Evolutionary conservation across 192 early-diverging fungal species (phyloP).

Genomic region (Rhizophagus prolifer): DNA sequence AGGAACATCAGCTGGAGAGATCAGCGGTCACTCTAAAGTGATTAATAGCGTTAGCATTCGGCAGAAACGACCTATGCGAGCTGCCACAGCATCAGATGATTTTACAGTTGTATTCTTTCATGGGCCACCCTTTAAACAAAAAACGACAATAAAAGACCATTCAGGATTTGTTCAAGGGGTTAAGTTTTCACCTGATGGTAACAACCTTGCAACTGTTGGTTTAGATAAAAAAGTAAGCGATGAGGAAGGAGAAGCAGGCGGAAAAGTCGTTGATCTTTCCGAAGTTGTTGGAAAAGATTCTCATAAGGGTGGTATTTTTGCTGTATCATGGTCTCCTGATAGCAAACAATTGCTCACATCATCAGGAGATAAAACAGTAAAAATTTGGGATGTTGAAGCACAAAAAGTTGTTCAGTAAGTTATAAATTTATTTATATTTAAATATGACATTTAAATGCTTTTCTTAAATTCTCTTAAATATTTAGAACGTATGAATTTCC

Average conservation of each 20-base stretch:
- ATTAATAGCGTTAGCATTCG: constrained; percentile 89
- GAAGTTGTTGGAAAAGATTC: constrained; percentile 43
- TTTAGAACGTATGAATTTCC: constrained; percentile 55
- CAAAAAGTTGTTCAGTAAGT: constrained; percentile 65
- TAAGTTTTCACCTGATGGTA: constrained; percentile 77
- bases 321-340: constrained; percentile 87
- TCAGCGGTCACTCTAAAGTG: constrained; percentile 85
- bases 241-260: constrained; percentile 83
- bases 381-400: constrained; percentile 86
- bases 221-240: constrained; percentile 73
- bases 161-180: constrained; percentile 90
- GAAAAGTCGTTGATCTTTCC: constrained; percentile 56
- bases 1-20: constrained; percentile 86
- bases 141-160: constrained; percentile 74
- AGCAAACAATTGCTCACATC: constrained; percentile 72
- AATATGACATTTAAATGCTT: neutral
- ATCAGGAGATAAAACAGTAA: constrained; percentile 82
- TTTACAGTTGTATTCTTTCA: constrained; percentile 84
- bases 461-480: neutral
- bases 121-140: constrained; percentile 89
- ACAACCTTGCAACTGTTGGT: constrained; percentile 81
- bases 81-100: constrained; percentile 92
- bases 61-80: constrained; percentile 87
- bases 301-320: constrained; percentile 83
- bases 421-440: neutral